Evolutionary conservation across 805 yeast genomes (phyloP).

Genomic region (Cyberlindnera japonica): DNA sequence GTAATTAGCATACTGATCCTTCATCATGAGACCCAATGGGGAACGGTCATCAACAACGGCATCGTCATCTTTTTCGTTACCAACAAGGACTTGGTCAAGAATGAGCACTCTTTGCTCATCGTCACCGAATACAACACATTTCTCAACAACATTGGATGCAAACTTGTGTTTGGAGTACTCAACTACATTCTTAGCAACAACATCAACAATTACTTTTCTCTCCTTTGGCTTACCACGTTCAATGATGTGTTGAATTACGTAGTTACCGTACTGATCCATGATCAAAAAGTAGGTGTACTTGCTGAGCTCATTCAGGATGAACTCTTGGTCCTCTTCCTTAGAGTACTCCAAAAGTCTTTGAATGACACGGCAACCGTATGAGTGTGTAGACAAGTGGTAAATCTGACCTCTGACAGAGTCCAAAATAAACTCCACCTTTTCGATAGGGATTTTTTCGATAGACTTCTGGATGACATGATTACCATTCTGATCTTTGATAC

Average conservation of each 20-base stretch:
- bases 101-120: conserved; percentile 57
- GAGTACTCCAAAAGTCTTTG: conserved; percentile 88
- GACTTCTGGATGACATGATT: conserved; percentile 97
- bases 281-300: conserved; percentile 70
- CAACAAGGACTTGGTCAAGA: conserved; percentile 62
- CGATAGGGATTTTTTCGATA: conserved; percentile 79
- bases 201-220: conserved; percentile 56
- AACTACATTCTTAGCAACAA: conserved; percentile 70
- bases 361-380: conserved; percentile 96
- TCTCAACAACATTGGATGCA: conserved; percentile 97
- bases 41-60: conserved; percentile 56
- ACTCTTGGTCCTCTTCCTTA: conserved; percentile 55
- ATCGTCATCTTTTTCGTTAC: conserved; percentile 36
- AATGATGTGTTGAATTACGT: conserved; percentile 92
- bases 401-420: conserved; percentile 65
- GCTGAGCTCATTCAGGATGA: conserved; percentile 67
- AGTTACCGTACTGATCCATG: conserved; percentile 97
- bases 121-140: conserved; percentile 76
- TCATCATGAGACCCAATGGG: conserved; percentile 87
- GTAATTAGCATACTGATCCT: conserved; percentile 96
- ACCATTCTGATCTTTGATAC: conserved; percentile 95
- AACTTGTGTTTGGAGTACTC: conserved; percentile 92
- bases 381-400: conserved; percentile 87
- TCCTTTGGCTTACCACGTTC: conserved; percentile 72
- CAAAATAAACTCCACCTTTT: conserved; percentile 64